A percentile compares a stretch with the other conserved stretches of the same genome.
phyloP scores from a whole-genome alignment of 305 asterid species.

The Fraxinus platypoda region DNA sequence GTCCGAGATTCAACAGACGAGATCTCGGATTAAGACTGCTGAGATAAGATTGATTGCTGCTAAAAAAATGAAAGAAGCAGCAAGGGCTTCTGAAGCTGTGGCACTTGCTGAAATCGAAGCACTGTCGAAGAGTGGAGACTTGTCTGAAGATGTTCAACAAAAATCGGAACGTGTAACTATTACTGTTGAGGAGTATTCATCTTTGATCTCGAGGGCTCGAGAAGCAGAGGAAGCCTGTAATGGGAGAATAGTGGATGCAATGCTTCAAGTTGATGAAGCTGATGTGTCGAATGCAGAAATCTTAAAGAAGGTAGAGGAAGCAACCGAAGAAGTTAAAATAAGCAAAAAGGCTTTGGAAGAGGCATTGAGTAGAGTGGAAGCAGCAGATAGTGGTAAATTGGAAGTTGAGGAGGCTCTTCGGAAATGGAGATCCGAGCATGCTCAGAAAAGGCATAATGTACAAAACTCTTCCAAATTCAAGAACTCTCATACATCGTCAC shows the following conservation, averaged over 20 bases:
- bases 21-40: constrained; percentile 59
- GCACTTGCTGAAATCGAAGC: constrained; percentile 86
- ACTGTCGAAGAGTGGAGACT: constrained; percentile 34
- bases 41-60: constrained; percentile 78
- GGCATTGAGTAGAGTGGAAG: constrained; percentile 70
- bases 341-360: constrained; percentile 80
- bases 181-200: constrained; percentile 64
- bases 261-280: constrained; percentile 63
- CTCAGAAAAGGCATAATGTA: constrained; percentile 55
- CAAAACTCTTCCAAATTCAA: constrained; percentile 64
- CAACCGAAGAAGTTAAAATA: constrained; percentile 67
- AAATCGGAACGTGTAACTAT: constrained; percentile 51
- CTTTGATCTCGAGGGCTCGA: constrained; percentile 55
- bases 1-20: constrained; percentile 72
- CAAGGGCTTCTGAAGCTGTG: constrained; percentile 84
- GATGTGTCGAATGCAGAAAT: constrained; percentile 49
- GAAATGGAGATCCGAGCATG: constrained; percentile 85
- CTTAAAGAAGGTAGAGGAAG: constrained; percentile 75
- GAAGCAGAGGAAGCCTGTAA: constrained; percentile 57
- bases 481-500: constrained; percentile 44
- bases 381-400: constrained; percentile 66
- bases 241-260: constrained; percentile 48
- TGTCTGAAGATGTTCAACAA: constrained; percentile 13
- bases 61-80: constrained; percentile 83
- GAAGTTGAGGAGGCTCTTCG: constrained; percentile 86